A percentile compares a stretch with the other conserved stretches of the same genome.
Evolutionary conservation across 345 rosid genomes (phyloP).

Genomic region (Linum usitatissimum): DNA sequence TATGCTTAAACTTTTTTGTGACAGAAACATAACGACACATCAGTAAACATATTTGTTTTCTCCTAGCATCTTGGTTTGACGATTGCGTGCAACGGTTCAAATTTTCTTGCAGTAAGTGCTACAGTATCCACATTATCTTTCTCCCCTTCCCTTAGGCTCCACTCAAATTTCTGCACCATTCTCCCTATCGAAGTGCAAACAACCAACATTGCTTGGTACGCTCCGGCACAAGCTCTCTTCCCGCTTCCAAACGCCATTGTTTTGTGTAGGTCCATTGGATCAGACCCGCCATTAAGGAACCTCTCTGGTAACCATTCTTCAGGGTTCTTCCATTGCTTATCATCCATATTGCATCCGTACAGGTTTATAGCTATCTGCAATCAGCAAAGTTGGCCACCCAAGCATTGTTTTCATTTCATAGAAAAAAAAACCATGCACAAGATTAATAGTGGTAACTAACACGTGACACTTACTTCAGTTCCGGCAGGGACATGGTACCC

Average conservation of each 20-base stretch:
- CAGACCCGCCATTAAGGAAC: slow-evolving; percentile 44
- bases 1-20: not conserved
- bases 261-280: slow-evolving; percentile 48
- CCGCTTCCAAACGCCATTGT: slow-evolving; percentile 95
- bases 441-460: too few species aligned
- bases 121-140: slow-evolving; percentile 53
- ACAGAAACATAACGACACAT: not conserved
- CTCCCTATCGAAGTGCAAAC: slow-evolving; percentile 53
- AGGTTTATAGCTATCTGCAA: slow-evolving; percentile 76
- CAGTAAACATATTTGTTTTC: not conserved
- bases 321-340: slow-evolving; percentile 56
- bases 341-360: slow-evolving; percentile 86
- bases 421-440: too few species aligned
- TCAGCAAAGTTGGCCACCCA: not conserved
- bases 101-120: slow-evolving; percentile 64
- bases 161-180: slow-evolving; percentile 68
- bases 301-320: slow-evolving; percentile 74
- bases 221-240: slow-evolving; percentile 67
- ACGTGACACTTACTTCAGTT: slow-evolving; percentile 36
- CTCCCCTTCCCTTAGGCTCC: slow-evolving; percentile 55
- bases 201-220: slow-evolving; percentile 55
- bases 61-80: slow-evolving; percentile 36
- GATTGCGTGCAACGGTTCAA: slow-evolving; percentile 50
- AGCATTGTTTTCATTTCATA: not conserved
- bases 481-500: slow-evolving; percentile 65